Percentiles rank a stretch among this genome's conserved stretches.
Conservation (phyloP, 2,329 filamentous ascomycete species). For the Meredithiella fracta region DNA sequence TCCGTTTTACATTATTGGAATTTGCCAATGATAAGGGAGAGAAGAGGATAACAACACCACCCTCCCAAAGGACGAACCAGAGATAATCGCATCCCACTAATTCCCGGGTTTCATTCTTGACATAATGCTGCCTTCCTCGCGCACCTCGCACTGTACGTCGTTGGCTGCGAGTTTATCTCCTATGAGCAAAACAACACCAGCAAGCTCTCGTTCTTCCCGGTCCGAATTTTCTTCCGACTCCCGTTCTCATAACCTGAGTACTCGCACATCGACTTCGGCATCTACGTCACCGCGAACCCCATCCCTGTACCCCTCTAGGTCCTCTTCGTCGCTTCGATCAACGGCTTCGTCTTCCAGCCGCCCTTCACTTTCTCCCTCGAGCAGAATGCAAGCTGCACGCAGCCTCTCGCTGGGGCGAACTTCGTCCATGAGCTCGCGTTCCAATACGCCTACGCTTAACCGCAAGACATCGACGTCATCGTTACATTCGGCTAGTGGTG, state of each 20-base stretch:
- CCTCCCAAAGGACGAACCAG: not conserved
- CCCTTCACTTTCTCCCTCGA: conserved; percentile 25
- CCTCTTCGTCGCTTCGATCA: conserved; percentile 20
- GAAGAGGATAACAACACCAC: not conserved
- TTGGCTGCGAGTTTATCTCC: conserved; percentile 17
- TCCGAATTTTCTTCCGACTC: conserved; percentile 19
- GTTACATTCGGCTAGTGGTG: conserved; percentile 32
- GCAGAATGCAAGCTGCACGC: conserved; percentile 23
- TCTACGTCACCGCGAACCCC: conserved; percentile 9
- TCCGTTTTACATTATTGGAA: not conserved
- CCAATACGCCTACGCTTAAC: conserved; percentile 33
- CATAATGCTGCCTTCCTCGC: conserved; percentile 9
- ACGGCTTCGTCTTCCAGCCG: conserved; percentile 19
- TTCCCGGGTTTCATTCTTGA: not conserved
- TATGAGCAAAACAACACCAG: not conserved
- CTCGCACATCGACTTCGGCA: conserved; percentile 1
- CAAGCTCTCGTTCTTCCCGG: conserved; percentile 7
- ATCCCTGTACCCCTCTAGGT: conserved; percentile 6
- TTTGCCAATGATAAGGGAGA: not conserved
- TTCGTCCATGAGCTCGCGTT: conserved; percentile 24
- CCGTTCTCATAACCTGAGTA: not conserved
- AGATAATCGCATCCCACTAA: not conserved
- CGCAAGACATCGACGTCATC: conserved; percentile 43
- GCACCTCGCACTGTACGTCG: conserved; percentile 10
- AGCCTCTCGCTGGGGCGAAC: conserved; percentile 24